Percentiles rank a stretch among this genome's conserved stretches.
Conservation (phyloP, 257 asterid genomes). For the Forsythia suspensa region DNA sequence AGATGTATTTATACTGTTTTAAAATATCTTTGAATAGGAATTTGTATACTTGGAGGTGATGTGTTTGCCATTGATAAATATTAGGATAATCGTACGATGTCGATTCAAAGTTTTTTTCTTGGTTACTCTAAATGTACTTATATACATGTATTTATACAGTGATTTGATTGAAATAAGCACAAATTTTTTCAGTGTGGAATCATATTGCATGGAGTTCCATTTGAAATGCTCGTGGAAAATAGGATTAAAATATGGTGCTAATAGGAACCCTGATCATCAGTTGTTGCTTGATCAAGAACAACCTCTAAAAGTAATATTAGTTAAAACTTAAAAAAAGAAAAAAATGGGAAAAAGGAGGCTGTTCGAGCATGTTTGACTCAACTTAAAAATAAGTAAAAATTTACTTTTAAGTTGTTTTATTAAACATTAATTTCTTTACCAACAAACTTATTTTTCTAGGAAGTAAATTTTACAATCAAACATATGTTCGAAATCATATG, state of each 20-base stretch:
- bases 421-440: not conserved
- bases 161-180: not conserved
- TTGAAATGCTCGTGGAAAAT: not conserved
- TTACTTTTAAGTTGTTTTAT: too few species aligned
- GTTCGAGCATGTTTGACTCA: not conserved
- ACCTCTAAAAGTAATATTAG: not conserved
- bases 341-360: not conserved
- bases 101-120: too few species aligned
- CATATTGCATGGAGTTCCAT: not conserved
- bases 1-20: conserved; percentile 3
- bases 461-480: not conserved
- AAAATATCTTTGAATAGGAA: not conserved
- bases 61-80: not conserved
- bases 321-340: not conserved
- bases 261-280: not conserved
- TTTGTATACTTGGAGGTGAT: not conserved
- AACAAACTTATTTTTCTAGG: too few species aligned
- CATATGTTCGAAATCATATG: not conserved
- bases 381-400: too few species aligned
- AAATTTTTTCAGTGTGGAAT: not conserved
- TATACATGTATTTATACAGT: not conserved
- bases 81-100: not conserved
- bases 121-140: too few species aligned
- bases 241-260: not conserved
- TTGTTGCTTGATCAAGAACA: not conserved